phyloP scores from a whole-genome alignment of 2,329 filamentous ascomycete genomes.

The Microcera coccophila region DNA sequence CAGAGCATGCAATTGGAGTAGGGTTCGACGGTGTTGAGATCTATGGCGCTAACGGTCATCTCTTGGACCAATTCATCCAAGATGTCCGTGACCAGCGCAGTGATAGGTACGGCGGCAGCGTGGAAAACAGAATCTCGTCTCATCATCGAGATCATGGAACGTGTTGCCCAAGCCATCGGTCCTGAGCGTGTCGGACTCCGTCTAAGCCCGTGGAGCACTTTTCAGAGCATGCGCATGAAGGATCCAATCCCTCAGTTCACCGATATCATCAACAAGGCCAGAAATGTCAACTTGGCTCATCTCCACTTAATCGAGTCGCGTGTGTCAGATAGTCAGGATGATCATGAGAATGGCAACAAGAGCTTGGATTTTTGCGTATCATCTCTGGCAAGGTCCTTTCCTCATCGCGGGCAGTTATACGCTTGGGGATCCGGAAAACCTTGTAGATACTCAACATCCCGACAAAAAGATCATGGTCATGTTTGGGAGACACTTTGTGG shows the following conservation, averaged over 20 bases:
- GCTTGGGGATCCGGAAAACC: constrained; percentile 16
- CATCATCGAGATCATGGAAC: constrained; percentile 45
- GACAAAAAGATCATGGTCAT: constrained; percentile 32
- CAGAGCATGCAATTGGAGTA: constrained; percentile 53
- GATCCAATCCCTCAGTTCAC: constrained; percentile 62
- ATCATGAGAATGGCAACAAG: constrained; percentile 33
- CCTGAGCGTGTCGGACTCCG: constrained; percentile 52
- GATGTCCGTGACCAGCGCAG: constrained; percentile 47
- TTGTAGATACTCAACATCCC: constrained; percentile 29
- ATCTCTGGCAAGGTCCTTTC: constrained; percentile 32
- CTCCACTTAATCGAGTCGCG: constrained; percentile 60
- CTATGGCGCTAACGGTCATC: constrained; percentile 56
- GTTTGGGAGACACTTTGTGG: constrained; percentile 32
- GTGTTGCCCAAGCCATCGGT: constrained; percentile 41
- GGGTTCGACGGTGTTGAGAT: constrained; percentile 70
- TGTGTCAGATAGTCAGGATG: constrained; percentile 41
- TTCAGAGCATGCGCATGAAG: constrained; percentile 61
- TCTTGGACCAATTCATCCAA: constrained; percentile 58
- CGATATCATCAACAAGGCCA: constrained; percentile 51
- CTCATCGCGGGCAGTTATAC: constrained; percentile 35
- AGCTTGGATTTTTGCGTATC: constrained; percentile 31
- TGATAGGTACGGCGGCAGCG: constrained; percentile 50
- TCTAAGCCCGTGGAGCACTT: constrained; percentile 56
- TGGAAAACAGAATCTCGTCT: constrained; percentile 50
- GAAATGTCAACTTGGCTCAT: constrained; percentile 53